Base-by-base conservation (phyloP, 2,329 filamentous ascomycete species). In the Aspergillus ustus region DNA sequence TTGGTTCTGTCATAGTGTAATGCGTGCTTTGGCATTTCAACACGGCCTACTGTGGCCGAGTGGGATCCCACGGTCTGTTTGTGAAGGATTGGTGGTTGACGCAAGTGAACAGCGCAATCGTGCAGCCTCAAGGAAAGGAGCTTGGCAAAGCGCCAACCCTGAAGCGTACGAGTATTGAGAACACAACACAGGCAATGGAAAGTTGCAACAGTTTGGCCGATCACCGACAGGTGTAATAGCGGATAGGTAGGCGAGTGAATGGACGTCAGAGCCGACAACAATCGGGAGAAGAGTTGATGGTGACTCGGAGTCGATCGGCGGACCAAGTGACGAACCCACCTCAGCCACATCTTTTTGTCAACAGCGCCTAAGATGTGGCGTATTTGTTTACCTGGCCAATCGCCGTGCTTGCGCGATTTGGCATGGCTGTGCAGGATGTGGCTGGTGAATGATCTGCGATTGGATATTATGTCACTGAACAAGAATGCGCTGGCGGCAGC, bases 1-100 rank as follows among this genome's bases (percentile, higher is more conserved):
- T 91, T 83, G 83, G 82, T 82, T 87, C 84, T 81, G 87, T 83
- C 91, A 94, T 94, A 74, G 75, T 87, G 85, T 76, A 77, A 80
- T 76, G 79, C 78, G 78, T 82, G 80, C 77, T 78, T 78, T 77
- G 82, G 84, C 88, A 90, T 90, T 80, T 87, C 87, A 78, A 72
- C 68, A 69, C 67, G 54, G 46, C 64, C 59, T 63, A 48, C 56
- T 60, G 57, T 63, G 59, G 67, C 63, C 59, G 61, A 71, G 54
- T 51, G 66, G 65, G 66, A 69, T 64, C 67, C 63, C 66, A 55
- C 62, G 60, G 61, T 61, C 66, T 57, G 65, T 64, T 63, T 66
- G 63, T 64, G 50, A 60, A 67, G 61, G 62, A 60, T 15, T 40
- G 61, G 44, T 54, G 52, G 63, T 57, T 50, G 60, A 65, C 64